These are phyloP conservation scores for Plasmodium inui DNA, from an alignment of 169 alveolate species.

Conservation along the genomic window DNA sequence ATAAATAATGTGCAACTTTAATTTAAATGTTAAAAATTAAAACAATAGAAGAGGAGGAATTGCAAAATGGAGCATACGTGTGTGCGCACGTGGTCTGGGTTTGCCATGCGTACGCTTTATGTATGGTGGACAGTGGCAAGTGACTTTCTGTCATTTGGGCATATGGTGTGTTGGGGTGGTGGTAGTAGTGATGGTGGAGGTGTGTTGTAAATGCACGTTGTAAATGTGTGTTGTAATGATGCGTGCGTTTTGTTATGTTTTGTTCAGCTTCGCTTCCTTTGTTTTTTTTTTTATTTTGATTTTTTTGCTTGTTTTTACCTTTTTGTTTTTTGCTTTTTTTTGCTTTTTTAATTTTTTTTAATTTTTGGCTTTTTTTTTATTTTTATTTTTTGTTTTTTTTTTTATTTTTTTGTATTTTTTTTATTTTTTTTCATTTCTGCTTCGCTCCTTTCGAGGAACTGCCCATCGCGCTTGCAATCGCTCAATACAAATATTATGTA, in stretches of 20 bases:
- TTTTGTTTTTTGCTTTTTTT: neutral
- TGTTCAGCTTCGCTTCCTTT: neutral
- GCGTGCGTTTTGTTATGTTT: neutral
- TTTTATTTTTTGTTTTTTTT: conserved; percentile 6
- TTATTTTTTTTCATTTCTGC: neutral
- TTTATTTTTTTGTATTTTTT: conserved; percentile 4
- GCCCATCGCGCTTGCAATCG: neutral
- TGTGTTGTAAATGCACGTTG: neutral
- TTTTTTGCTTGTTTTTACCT: neutral
- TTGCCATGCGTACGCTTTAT: neutral
- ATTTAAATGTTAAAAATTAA: conserved; percentile 54
- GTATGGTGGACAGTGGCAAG: neutral
- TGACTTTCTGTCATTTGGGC: neutral
- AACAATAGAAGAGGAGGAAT: conserved; percentile 35
- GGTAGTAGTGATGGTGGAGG: neutral
- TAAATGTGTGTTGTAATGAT: neutral
- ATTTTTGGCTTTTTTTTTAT: neutral
- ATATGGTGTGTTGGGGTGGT: neutral
- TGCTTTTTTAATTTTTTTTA: neutral
- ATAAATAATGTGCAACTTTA: conserved; percentile 46
- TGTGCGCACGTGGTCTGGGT: neutral
- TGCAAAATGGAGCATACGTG: conserved; percentile 5
- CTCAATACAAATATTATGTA: conserved; percentile 4
- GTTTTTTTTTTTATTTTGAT: neutral
- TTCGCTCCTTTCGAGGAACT: neutral